Evolutionary conservation across 202 grass and related monocot genomes (phyloP).

Genomic region (Setaria italica): DNA sequence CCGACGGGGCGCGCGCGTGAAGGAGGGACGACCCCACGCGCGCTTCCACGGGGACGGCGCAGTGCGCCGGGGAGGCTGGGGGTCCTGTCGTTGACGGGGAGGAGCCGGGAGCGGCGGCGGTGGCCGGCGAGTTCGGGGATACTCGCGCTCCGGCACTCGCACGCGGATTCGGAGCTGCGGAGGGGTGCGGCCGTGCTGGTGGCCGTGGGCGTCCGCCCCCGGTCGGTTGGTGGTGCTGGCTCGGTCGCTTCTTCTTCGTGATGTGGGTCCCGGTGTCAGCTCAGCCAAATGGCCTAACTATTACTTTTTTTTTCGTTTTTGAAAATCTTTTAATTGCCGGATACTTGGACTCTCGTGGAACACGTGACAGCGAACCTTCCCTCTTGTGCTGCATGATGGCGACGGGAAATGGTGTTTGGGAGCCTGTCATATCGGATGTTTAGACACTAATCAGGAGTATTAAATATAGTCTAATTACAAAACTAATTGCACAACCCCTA

Average conservation of each 20-base stretch:
- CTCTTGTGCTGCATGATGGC: too few species aligned
- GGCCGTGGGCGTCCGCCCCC: background rate
- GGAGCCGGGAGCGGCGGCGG: background rate
- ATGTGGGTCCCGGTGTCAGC: constrained; percentile 40
- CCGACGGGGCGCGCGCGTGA: background rate
- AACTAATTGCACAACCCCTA: too few species aligned
- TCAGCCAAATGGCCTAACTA: background rate
- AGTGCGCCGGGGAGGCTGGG: background rate
- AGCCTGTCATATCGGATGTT: too few species aligned
- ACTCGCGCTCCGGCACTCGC: background rate
- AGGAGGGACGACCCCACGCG: background rate
- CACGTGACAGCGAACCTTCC: background rate
- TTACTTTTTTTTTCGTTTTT: too few species aligned
- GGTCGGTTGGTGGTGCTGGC: background rate
- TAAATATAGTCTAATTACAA: too few species aligned
- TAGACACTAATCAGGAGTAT: too few species aligned
- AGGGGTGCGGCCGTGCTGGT: background rate
- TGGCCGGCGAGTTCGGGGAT: constrained; percentile 22
- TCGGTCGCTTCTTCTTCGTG: background rate
- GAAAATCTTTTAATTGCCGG: background rate
- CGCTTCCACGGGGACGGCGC: background rate
- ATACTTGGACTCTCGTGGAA: background rate
- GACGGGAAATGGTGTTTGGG: too few species aligned
- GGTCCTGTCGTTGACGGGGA: background rate
- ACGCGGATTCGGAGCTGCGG: background rate